Base-by-base conservation (phyloP, 306 rosid species). In the Castanospermum australe region DNA sequence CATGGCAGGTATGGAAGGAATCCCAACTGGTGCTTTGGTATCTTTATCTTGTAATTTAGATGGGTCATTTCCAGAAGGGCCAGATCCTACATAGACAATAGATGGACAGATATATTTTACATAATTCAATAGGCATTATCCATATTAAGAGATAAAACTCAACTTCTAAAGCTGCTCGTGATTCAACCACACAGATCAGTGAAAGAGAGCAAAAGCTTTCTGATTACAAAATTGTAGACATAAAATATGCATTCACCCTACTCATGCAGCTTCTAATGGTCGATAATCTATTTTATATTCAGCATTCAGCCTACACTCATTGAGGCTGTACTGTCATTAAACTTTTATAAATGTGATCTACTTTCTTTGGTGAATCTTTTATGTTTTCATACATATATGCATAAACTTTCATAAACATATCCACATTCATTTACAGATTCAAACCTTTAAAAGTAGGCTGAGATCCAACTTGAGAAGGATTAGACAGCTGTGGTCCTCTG, bases 401-500 rank as follows among this genome's bases (percentile, higher is more conserved):
- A 67, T 21, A 60, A 68, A 76, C 25, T 52, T 52, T 39, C 51
- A 30, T 36, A 24, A 48, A 14, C 44, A 73, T 2, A 20, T 78
- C 75, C 33, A 25, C 33, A 76, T 12, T 56, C 73, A 78, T 56
- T 63, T 59, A 73, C 36, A 20, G 51, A 77, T 81, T 72, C 87
- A 77, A 91, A 94, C 99, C 99, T 89, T 87, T 86, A 12, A 84
- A 73, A 73, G 93, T 55, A 71, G 88, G 79, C 72, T 81, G 92
- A 64, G 86, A 67, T 74, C 82, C 90, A 73, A 72, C 80, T 77
- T 82, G 87, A 69, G 89, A 39, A 79, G 88, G 74, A 84, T 67
- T 63, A 5, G 90, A 70, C 3, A 82, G 86, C 73, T 87, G 92
- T 61, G 85, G 75, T 61, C 88, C 89, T 74, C 85, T 82, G 54